phyloP scores from a whole-genome alignment of 2,329 filamentous ascomycete species.

The Hypoxylon rubiginosum region DNA sequence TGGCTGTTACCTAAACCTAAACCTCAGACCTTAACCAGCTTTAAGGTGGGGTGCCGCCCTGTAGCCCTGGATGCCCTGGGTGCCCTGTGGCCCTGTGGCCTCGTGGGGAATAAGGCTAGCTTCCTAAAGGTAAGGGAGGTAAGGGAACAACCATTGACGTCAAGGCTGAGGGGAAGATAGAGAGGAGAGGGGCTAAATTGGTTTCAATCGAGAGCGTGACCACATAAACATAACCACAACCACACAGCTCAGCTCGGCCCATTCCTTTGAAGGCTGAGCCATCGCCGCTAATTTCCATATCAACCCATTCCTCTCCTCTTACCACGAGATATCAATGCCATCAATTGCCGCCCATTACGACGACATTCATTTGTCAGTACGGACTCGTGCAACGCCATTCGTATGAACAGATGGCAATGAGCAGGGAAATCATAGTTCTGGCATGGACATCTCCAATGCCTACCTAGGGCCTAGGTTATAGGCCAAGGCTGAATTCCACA shows the following conservation, averaged over 20 bases:
- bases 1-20: constrained; percentile 1
- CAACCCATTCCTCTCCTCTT: constrained; percentile 25
- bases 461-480: no score
- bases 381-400: neutral
- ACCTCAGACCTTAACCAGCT: no score
- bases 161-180: constrained; percentile 4
- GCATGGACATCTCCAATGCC: neutral
- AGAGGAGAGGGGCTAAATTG: neutral
- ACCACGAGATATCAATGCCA: constrained; percentile 30
- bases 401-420: neutral
- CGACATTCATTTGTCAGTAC: neutral
- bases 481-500: no score
- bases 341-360: constrained; percentile 1
- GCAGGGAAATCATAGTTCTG: neutral
- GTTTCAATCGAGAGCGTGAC: constrained; percentile 14
- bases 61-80: constrained; percentile 6
- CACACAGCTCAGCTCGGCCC: neutral
- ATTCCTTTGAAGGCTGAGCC: constrained; percentile 14
- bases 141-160: constrained; percentile 26
- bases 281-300: constrained; percentile 20
- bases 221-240: neutral
- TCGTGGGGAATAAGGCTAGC: constrained; percentile 20
- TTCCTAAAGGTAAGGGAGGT: neutral
- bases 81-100: constrained; percentile 7
- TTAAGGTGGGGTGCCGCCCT: constrained; percentile 13